Conservation (phyloP, 2,329 filamentous ascomycete genomes). For the Lasiodiplodia sp. region DNA sequence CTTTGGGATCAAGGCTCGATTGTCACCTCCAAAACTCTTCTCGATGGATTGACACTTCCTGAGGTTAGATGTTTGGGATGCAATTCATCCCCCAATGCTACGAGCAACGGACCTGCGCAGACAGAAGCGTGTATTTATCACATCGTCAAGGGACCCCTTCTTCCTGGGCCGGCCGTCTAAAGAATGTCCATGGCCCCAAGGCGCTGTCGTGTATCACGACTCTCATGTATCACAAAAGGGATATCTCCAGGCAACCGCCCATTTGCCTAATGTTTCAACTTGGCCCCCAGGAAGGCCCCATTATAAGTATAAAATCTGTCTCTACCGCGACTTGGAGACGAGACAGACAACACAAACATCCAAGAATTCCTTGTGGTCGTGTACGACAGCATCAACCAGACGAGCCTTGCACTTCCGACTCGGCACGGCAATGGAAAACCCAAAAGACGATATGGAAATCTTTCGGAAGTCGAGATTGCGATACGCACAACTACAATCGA, state of each 20-base stretch:
- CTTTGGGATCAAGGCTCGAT: neutral
- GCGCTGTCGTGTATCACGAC: neutral
- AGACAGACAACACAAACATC: neutral
- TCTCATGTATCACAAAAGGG: constrained; percentile 2
- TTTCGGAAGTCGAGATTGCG: neutral
- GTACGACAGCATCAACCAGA: neutral
- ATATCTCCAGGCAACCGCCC: neutral
- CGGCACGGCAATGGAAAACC: neutral
- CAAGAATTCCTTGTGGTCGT: neutral
- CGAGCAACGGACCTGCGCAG: neutral
- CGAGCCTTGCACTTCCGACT: neutral
- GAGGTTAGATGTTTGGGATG: neutral
- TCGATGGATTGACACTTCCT: neutral
- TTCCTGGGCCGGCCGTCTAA: neutral
- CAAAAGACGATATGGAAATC: neutral
- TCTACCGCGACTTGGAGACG: neutral
- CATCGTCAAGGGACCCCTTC: neutral
- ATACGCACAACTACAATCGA: constrained; percentile 1
- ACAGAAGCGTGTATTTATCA: neutral
- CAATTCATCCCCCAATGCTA: neutral
- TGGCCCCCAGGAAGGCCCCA: neutral
- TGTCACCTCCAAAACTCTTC: neutral
- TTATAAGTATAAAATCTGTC: neutral
- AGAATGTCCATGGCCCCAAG: neutral
- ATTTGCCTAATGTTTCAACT: neutral